phyloP scores from a whole-genome alignment of 2,329 filamentous ascomycete species.

The Penicillium polonicum region DNA sequence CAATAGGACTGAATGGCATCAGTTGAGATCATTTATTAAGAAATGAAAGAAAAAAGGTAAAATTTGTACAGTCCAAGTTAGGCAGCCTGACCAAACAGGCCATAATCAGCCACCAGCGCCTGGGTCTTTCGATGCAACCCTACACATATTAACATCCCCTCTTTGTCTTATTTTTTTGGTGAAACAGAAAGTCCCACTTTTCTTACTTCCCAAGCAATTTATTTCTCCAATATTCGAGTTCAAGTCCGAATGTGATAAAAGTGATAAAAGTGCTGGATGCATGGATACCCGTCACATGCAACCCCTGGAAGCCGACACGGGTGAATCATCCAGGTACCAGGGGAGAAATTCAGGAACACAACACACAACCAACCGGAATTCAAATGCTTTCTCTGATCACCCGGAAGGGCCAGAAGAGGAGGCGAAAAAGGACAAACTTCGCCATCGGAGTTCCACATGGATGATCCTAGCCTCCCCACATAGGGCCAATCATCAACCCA shows the following conservation, averaged over 20 bases:
- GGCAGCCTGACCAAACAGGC: neutral
- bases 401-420: neutral
- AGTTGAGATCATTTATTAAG: neutral
- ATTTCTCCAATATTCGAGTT: neutral
- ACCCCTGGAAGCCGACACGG: neutral
- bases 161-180: neutral
- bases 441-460: conserved; percentile 9
- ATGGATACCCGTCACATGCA: neutral
- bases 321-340: conserved; percentile 1
- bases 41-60: neutral
- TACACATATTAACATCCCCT: neutral
- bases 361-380: neutral
- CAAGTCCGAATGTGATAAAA: neutral
- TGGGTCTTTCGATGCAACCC: neutral
- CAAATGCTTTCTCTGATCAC: neutral
- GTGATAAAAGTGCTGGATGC: neutral
- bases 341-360: conserved; percentile 5
- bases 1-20: neutral
- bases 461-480: conserved; percentile 6
- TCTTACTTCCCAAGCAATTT: neutral
- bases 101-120: conserved; percentile 1
- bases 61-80: neutral
- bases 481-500: conserved; percentile 3
- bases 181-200: neutral
- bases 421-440: neutral